Evolutionary conservation across 2,329 filamentous ascomycete genomes (phyloP).

Genomic region (Stachybotrys elegans): DNA sequence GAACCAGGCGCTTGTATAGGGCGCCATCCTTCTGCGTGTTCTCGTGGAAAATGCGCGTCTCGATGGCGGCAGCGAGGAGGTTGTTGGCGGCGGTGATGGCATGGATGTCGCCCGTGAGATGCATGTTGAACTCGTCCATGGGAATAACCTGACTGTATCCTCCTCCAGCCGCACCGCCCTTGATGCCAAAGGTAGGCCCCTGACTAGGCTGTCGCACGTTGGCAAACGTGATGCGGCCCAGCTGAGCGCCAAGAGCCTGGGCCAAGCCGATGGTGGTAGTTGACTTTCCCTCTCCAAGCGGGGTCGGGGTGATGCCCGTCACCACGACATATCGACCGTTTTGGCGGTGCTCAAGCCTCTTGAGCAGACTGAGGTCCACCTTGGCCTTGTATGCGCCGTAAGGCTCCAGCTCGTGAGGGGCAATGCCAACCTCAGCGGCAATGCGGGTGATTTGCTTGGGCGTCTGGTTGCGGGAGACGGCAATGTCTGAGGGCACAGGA

Average conservation of each 20-base stretch:
- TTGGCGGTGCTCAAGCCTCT: conserved; percentile 78
- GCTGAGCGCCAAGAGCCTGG: conserved; percentile 84
- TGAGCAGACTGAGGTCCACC: conserved; percentile 75
- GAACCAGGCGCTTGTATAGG: conserved; percentile 83
- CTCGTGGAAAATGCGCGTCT: conserved; percentile 98
- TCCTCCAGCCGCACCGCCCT: conserved; percentile 93
- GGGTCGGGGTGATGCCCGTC: conserved; percentile 93
- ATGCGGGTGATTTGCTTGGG: conserved; percentile 89
- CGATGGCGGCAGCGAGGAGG: conserved; percentile 89
- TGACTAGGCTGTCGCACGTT: conserved; percentile 97
- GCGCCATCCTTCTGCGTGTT: conserved; percentile 87
- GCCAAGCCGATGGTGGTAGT: conserved; percentile 95
- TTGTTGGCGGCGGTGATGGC: conserved; percentile 97
- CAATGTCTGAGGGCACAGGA: conserved; percentile 94
- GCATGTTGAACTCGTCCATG: conserved; percentile 99
- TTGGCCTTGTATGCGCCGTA: conserved; percentile 97
- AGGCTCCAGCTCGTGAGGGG: conserved; percentile 83
- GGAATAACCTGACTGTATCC: conserved; percentile 99
- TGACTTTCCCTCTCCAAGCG: conserved; percentile 94
- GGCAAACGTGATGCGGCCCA: conserved; percentile 85
- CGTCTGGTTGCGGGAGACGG: conserved; percentile 78
- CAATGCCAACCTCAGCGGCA: conserved; percentile 82
- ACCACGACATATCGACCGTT: conserved; percentile 91
- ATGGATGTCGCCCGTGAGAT: conserved; percentile 96
- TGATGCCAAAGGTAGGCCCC: conserved; percentile 97